These are phyloP conservation scores for Fusarium setosum DNA, from an alignment of 2,329 filamentous ascomycete species.

Conservation along the genomic window DNA sequence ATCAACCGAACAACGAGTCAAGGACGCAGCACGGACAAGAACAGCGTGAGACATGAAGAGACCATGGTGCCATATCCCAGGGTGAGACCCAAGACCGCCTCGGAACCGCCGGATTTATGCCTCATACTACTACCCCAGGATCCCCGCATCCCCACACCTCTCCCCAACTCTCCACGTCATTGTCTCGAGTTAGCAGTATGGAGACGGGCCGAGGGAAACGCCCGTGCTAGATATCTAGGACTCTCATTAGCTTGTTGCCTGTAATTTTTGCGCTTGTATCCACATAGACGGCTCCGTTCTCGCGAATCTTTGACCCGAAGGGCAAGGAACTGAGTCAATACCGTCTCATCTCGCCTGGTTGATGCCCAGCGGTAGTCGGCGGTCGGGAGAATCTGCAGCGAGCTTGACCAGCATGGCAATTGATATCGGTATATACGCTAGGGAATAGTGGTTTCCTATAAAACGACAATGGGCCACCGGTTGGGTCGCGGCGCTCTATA, in stretches of 20 bases:
- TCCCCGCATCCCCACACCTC: slow-evolving; percentile 1
- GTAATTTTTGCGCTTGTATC: not conserved
- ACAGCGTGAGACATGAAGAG: not conserved
- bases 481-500: no score
- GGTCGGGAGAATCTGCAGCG: not conserved
- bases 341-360: not conserved
- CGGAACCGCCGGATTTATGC: not conserved
- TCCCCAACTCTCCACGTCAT: slow-evolving; percentile 6
- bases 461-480: no score
- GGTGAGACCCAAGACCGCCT: not conserved
- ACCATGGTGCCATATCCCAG: not conserved
- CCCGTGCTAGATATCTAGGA: no score
- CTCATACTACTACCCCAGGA: not conserved
- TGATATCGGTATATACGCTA: not conserved
- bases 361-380: not conserved
- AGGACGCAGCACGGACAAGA: not conserved
- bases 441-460: not conserved
- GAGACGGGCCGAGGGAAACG: not conserved
- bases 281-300: not conserved
- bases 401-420: slow-evolving; percentile 1
- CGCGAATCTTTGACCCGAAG: not conserved
- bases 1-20: not conserved
- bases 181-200: not conserved
- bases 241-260: not conserved
- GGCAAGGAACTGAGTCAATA: not conserved